Base-by-base conservation (phyloP, 768 basidiomycete genomes). In the Tylopilus cervinicoccineus region DNA sequence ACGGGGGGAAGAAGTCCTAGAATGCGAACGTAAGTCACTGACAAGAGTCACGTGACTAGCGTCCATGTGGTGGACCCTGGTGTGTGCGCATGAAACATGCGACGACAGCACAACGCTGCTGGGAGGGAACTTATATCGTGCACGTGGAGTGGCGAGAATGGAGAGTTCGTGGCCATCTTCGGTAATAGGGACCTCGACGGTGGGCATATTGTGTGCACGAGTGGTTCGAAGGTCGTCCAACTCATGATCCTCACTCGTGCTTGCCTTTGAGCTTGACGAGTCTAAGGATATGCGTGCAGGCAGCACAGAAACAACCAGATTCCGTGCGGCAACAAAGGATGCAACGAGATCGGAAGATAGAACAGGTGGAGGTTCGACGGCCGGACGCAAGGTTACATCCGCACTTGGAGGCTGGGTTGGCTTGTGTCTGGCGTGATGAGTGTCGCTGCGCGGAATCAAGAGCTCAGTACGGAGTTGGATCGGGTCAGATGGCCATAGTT, bases 401-500 rank as follows among this genome's bases (percentile, higher is more conserved):
- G n/a, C 17, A 3, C 45, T 24, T 2, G 23, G 34, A 31, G 12
- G 14, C n/a, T 12, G 40, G 20, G 16, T 13, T 22, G 24, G 23
- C 29, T 34, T 66, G 22, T 19, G 38, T 28, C 52, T 48, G 5
- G 31, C 6, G 10, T 32, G 51, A 36, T 40, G 45, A 5, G 34
- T 14, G 29, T 63, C 33, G 19, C 57, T 53, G 1, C 43, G 55
- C 0, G 94, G 93, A 48, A 98, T 85, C 59, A 88, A 84, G 29
- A 96, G 79, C 6, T 81, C 74, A 38, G 83, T 82, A 24, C 94
- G 86, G 28, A 93, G 77, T 68, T 95, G 91, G 38, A 99, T 88
- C 1, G 91, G 78, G 63, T 98, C 96, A 7, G 89, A 86, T 6
- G 91, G 66, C 96, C 96, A 99, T 8, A 99, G 73, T 55, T 93